A percentile compares a stretch with the other conserved stretches of the same genome.
These are phyloP conservation scores for Phlyctochytrium bullatum DNA, from an alignment of 192 early-diverging fungal species.

Conservation along the genomic window DNA sequence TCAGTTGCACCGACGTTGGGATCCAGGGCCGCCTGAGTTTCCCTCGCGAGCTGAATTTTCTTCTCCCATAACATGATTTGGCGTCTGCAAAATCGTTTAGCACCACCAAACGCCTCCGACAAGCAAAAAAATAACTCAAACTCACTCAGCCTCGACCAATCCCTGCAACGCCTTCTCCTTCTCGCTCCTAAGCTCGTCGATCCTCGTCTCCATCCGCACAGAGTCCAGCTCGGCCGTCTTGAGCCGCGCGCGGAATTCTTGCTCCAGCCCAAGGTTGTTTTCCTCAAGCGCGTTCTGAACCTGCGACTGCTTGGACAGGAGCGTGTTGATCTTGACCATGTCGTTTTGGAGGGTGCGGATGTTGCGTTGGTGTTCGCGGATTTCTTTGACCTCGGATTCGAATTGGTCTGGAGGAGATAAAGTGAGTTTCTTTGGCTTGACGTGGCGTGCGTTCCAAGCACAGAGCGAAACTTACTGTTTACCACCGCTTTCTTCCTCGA, in stretches of 20 bases:
- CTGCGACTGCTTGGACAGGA: slow-evolving; percentile 49
- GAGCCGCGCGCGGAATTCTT: slow-evolving; percentile 53
- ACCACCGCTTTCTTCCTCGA: slow-evolving; percentile 59
- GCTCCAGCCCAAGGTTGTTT: slow-evolving; percentile 55
- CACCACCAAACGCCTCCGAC: not conserved
- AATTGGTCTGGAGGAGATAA: slow-evolving; percentile 39
- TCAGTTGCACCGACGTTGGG: slow-evolving; percentile 63
- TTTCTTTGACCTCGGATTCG: slow-evolving; percentile 55
- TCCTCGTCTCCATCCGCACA: slow-evolving; percentile 44
- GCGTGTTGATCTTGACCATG: slow-evolving; percentile 62
- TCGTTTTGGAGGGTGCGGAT: slow-evolving; percentile 56
- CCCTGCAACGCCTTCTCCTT: slow-evolving; percentile 54
- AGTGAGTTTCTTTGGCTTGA: slow-evolving; percentile 2
- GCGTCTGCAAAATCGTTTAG: slow-evolving; percentile 31
- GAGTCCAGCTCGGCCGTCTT: slow-evolving; percentile 59
- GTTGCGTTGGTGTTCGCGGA: slow-evolving; percentile 51
- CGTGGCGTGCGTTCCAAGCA: not conserved
- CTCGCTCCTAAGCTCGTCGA: slow-evolving; percentile 49
- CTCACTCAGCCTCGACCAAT: slow-evolving; percentile 57
- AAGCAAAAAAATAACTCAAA: slow-evolving; percentile 26
- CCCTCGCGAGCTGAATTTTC: slow-evolving; percentile 65
- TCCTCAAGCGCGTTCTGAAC: slow-evolving; percentile 54
- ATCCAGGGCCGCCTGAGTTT: slow-evolving; percentile 62
- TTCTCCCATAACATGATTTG: slow-evolving; percentile 70
- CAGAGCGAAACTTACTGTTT: slow-evolving; percentile 38